These are phyloP conservation scores for Xylaria intraflava DNA, from an alignment of 495 filamentous ascomycete species.

Conservation along the genomic window DNA sequence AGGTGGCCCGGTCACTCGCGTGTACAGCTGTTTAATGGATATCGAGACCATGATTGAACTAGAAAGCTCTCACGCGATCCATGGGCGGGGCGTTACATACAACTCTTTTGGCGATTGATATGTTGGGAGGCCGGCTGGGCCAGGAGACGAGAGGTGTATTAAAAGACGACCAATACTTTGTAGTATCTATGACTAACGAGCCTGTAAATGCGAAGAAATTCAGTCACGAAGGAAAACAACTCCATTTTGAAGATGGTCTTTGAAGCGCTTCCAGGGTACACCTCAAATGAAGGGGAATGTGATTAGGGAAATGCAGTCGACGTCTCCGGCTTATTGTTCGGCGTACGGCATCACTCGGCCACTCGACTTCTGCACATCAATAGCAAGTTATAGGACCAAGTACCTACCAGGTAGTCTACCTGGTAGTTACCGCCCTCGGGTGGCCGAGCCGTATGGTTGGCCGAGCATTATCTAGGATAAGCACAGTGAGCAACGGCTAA, in stretches of 20 bases:
- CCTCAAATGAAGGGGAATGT: background rate
- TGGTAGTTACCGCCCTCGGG: no score
- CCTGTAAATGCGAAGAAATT: constrained; percentile 6
- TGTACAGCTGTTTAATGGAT: constrained; percentile 25
- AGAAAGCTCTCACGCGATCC: constrained; percentile 21
- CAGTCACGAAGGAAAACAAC: background rate
- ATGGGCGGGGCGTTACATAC: constrained; percentile 20
- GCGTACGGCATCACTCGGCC: no score
- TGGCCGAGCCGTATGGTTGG: no score
- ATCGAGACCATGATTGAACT: constrained; percentile 32
- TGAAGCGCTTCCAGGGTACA: background rate
- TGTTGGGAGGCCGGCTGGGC: constrained; percentile 11
- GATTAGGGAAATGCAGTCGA: background rate
- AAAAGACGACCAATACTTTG: constrained; percentile 6
- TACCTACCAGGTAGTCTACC: no score
- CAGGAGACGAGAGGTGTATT: background rate
- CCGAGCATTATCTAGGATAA: no score
- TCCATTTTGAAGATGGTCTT: background rate
- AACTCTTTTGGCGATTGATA: constrained; percentile 8
- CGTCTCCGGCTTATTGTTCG: no score
- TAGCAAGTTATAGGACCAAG: no score
- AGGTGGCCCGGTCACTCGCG: constrained; percentile 7
- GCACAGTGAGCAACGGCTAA: no score
- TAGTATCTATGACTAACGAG: constrained; percentile 10
- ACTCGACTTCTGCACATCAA: no score